Base-by-base conservation (phyloP, 371 early-diverging fungal species). In the Rhizopus sp. region DNA sequence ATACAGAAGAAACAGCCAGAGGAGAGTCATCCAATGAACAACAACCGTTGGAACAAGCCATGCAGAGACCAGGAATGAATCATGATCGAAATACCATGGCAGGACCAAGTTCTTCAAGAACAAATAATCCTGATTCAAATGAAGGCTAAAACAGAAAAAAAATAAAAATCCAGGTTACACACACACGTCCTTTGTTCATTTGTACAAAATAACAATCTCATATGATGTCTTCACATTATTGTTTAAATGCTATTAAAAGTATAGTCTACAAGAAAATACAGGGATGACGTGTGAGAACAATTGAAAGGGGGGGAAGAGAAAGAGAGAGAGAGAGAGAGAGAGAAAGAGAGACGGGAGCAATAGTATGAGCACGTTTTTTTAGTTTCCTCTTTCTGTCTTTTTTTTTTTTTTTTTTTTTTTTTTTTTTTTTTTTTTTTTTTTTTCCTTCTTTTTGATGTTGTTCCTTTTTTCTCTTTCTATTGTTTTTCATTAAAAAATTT, bases 1-100 rank as follows among this genome's bases (percentile, higher is more conserved):
- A 67, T 38, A 67, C 62, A 17, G 67, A 62, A 49, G 60, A 59
- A 45, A 29, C n/a, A n/a, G n/a, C n/a, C n/a, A n/a, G n/a, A n/a
- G n/a, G n/a, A n/a, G n/a, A n/a, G n/a, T n/a, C n/a, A n/a, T n/a
- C n/a, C n/a, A n/a, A n/a, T n/a, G n/a, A n/a, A n/a, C n/a, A n/a
- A n/a, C n/a, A n/a, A n/a, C n/a, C n/a, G n/a, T 12, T 45, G 45
- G 29, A 45, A 7, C 45, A 45, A 45, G 15, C 30, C 15, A 23
- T 29, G 0, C 16, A 29, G 16, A 45, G 23, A 23, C 45, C 42
- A 41, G 42, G 42, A 41, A 15, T 12, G 5, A 41, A 45, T 30
- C 29, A 45, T 3, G 45, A 45, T 23, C 16, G 45, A 45, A 49
- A 49, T 34, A 5, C 49, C 4, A 33, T 34, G 32, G 10, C 49